Percentiles rank a stretch among this genome's conserved stretches.
Evolutionary conservation across 805 yeast genomes (phyloP).

Genomic region (Candida succiphila): DNA sequence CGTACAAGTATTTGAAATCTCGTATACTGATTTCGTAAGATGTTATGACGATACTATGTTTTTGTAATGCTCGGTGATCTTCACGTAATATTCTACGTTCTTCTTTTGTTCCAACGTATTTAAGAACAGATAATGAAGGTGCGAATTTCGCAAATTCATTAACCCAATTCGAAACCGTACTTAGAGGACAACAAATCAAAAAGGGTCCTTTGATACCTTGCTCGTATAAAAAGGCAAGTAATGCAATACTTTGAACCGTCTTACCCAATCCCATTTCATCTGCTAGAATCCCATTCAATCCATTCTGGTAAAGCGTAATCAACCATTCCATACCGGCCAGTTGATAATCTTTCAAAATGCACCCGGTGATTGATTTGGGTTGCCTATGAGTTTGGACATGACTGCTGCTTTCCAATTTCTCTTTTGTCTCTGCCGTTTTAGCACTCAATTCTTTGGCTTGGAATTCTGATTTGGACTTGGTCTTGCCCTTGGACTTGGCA

Average conservation of each 20-base stretch:
- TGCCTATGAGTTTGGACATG: conserved; percentile 23
- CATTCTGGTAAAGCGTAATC: conserved; percentile 81
- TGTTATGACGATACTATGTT: conserved; percentile 54
- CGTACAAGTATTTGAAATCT: conserved; percentile 49
- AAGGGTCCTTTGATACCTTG: conserved; percentile 75
- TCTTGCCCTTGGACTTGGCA: conserved; percentile 8
- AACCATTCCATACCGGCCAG: conserved; percentile 89
- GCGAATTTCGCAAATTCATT: conserved; percentile 65
- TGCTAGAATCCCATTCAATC: conserved; percentile 88
- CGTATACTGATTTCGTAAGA: conserved; percentile 73
- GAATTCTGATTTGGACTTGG: conserved; percentile 1
- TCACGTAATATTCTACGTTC: conserved; percentile 39
- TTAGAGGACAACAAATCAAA: conserved; percentile 68
- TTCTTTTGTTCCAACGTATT: conserved; percentile 55
- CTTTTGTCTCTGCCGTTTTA: conserved; percentile 14
- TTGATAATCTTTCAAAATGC: conserved; percentile 72
- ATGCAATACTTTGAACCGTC: conserved; percentile 79
- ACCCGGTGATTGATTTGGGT: conserved; percentile 46
- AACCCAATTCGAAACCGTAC: conserved; percentile 82
- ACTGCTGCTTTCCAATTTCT: conserved; percentile 3
- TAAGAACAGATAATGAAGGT: conserved; percentile 52
- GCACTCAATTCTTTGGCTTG: conserved; percentile 3
- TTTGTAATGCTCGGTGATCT: conserved; percentile 7
- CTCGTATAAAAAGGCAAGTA: conserved; percentile 66
- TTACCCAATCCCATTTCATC: conserved; percentile 98